Base-by-base conservation (phyloP, 306 rosid genomes). In the Dalbergia cochinchinensis region DNA sequence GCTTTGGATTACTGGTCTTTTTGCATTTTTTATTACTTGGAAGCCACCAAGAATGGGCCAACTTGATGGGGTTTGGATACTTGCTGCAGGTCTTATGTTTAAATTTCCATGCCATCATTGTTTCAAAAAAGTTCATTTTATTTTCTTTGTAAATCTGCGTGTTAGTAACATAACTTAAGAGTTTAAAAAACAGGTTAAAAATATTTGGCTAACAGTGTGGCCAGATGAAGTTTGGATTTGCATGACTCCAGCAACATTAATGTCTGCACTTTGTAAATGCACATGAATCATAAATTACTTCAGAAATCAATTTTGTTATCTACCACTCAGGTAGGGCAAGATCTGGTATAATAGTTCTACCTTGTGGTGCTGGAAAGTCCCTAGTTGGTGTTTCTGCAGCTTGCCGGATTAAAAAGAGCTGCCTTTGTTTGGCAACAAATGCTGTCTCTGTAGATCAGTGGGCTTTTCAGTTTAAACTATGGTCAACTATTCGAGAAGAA, bases 341-440 rank as follows among this genome's bases (percentile, higher is more conserved):
- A 86, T 94, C 99, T 59, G 99, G 99, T 60, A 94, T 94, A 77
- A 94, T 94, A 82, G 99, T 94, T 69, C 85, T 94, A 41, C 99
- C 99, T 55, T 92, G 99, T 79, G 99, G 99, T 84, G 97, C 99
- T 58, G 97, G 97, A 80, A 94, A 94, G 87, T 94, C 99, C 83
- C 85, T 94, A 45, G 99, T 94, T 70, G 99, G 99, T 64, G 99
- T 94, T 83, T 94, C 99, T 86, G 99, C 99, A 33, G 99, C 99
- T 74, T 88, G 87, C 78, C 91, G 97, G 82, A 90, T 94, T 62
- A 93, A 87, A 80, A 92, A 94, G 85, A 94, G 99, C 81, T 94
- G 97, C 71, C 97, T 94, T 75, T 94, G 99, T 90, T 85, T 94
- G 80, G 99, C 99, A 80, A 94, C 99, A 58, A 94, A 94, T 88